Evolutionary conservation across 2,329 filamentous ascomycete genomes (phyloP), one percentile per base, ranked within the genome.

Genomic region (Fusarium sp.): DNA sequence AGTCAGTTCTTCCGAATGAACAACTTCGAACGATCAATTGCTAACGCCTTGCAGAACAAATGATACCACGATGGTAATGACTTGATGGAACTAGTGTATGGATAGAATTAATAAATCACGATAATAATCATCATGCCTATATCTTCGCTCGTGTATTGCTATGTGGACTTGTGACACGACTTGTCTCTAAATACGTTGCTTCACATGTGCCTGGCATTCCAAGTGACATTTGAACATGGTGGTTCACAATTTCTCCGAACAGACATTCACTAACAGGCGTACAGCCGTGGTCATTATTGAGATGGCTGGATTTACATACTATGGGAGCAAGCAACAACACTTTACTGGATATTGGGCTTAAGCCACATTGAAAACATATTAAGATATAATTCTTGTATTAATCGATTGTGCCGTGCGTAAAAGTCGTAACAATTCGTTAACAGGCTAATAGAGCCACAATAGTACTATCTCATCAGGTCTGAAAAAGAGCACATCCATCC

Each of bases 371-470:
- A 7, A n/a, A 46, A 11, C 18, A 14, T 6, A 4, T 2, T 7
- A 18, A 20, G 30, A 51, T 55, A 63, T 56, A 53, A 60, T 63
- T 20, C 63, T 63, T 46, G 40, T 49, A 66, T 70, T 63, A 46
- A 72, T 68, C 58, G 58, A 69, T 50, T 68, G 65, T 57, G 47
- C 54, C 55, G 55, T 67, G 66, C 68, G 46, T 73, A 47, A 71
- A 64, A 50, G 59, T 74, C 73, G 61, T 74, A 61, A 72, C 54
- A 70, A 60, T 65, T 75, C 72, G 37, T 75, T 63, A 63, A 59
- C 51, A 43, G 60, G 47, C 55, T 59, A 65, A 63, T 27, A 59
- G 34, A 54, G 47, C 55, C 55, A 23, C 34, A 53, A 66, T 45
- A 50, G 23, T 50, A 63, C 16, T 51, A 49, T 54, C 41, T 49